Percentiles rank a stretch among this genome's conserved stretches.
Evolutionary conservation across 768 basidiomycete genomes (phyloP).

Genomic region (Lactarius deliciosus): DNA sequence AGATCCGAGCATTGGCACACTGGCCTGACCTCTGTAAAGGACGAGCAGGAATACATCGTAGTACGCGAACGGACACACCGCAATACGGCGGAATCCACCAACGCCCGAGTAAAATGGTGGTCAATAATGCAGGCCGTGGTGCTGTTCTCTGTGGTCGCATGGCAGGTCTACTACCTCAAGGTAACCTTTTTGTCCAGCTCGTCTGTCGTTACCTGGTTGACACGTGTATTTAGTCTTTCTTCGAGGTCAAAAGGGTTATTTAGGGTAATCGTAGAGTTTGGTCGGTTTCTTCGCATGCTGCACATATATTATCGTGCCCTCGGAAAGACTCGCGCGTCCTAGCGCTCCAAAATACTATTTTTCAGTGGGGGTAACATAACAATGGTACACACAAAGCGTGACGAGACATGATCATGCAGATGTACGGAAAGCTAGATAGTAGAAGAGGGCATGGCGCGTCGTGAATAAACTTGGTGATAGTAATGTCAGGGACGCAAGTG

Average conservation of each 20-base stretch:
- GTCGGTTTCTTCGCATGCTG: neutral
- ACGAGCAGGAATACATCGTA: constrained; percentile 98
- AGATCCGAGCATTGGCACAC: constrained; percentile 82
- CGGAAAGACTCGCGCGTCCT: neutral
- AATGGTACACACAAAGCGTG: constrained; percentile 26
- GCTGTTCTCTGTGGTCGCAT: constrained; percentile 85
- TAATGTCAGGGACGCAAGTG: constrained; percentile 13
- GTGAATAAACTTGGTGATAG: constrained; percentile 16
- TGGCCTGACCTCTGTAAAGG: constrained; percentile 89
- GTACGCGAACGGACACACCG: constrained; percentile 90
- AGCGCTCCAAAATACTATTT: constrained; percentile 1
- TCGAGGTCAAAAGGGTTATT: constrained; percentile 88
- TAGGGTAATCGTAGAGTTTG: constrained; percentile 36
- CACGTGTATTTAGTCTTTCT: constrained; percentile 60
- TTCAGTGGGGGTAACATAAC: constrained; percentile 16
- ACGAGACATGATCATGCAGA: constrained; percentile 14
- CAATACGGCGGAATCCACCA: constrained; percentile 92
- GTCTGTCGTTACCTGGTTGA: constrained; percentile 25
- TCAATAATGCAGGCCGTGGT: constrained; percentile 87
- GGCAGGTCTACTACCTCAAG: constrained; percentile 98
- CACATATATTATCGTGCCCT: constrained; percentile 11
- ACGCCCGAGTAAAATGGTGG: constrained; percentile 99
- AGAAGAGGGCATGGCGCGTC: constrained; percentile 10
- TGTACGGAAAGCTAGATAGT: constrained; percentile 21
- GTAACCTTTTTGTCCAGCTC: constrained; percentile 39